These are phyloP conservation scores for Cyberlindnera lachancei DNA, from an alignment of 805 yeast species.

Conservation along the genomic window DNA sequence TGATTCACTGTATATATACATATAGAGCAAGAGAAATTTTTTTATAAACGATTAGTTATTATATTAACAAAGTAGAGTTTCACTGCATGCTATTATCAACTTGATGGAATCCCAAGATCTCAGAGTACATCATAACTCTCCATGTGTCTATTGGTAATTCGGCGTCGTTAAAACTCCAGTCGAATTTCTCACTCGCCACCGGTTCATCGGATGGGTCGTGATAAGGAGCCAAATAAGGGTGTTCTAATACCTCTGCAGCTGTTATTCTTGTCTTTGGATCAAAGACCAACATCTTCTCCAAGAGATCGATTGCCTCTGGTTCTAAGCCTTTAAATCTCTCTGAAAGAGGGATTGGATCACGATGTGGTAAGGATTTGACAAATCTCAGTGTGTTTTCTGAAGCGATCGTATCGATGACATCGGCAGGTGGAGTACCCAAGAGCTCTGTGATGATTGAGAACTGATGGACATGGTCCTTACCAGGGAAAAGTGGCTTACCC, in stretches of 20 bases:
- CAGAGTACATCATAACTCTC: conserved; percentile 99
- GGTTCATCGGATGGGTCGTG: conserved; percentile 99
- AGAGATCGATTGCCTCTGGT: conserved; percentile 80
- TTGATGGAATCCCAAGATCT: conserved; percentile 92
- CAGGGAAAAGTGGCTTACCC: conserved; percentile 95
- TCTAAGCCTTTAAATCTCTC: conserved; percentile 75
- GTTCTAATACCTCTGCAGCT: conserved; percentile 83
- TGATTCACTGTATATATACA: too few relatives aligned
- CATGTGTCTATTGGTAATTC: conserved; percentile 96
- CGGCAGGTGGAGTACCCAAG: conserved; percentile 93
- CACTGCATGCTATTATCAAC: conserved; percentile 30
- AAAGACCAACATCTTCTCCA: conserved; percentile 86
- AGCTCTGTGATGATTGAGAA: conserved; percentile 94
- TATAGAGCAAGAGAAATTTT: too few relatives aligned
- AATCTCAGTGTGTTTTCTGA: conserved; percentile 91
- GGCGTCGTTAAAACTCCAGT: conserved; percentile 98
- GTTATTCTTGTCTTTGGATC: conserved; percentile 93
- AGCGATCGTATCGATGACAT: conserved; percentile 92
- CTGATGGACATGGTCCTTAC: conserved; percentile 97
- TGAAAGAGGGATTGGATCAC: conserved; percentile 84
- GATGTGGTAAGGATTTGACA: conserved; percentile 86
- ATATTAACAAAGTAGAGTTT: too few relatives aligned
- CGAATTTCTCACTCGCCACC: conserved; percentile 83
- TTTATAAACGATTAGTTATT: too few relatives aligned
- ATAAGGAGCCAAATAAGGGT: conserved; percentile 88